Evolutionary conservation across 2,329 filamentous ascomycete species (phyloP).

Genomic region (Arachnomyces sp.): DNA sequence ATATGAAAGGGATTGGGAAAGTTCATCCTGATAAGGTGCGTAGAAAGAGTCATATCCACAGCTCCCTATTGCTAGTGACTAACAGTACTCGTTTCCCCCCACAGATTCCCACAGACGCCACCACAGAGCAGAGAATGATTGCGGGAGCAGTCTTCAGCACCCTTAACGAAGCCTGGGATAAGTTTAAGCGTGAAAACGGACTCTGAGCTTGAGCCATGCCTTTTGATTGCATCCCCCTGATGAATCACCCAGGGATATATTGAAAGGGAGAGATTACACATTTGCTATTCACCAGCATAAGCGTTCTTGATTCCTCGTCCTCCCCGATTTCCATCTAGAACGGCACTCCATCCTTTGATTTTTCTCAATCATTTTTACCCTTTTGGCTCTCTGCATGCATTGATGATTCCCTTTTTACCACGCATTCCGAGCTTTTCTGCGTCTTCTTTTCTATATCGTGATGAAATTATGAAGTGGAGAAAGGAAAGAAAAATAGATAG

Average conservation of each 20-base stretch:
- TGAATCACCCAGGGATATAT: too few relatives aligned
- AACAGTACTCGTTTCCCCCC: constrained; percentile 1
- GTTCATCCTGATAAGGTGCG: constrained; percentile 97
- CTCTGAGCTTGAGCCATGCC: constrained; percentile 28
- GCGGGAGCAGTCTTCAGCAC: constrained; percentile 57
- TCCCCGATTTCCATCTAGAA: constrained; percentile 2
- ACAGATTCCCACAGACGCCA: constrained; percentile 55
- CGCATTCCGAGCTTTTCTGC: too few relatives aligned
- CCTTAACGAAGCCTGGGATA: constrained; percentile 61
- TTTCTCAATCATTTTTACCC: neutral
- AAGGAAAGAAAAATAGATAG: too few relatives aligned
- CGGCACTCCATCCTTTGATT: neutral
- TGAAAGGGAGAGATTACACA: neutral
- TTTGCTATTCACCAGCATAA: constrained; percentile 4
- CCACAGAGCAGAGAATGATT: constrained; percentile 60
- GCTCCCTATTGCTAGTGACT: constrained; percentile 5
- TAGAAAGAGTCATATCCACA: constrained; percentile 8
- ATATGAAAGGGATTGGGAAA: constrained; percentile 99
- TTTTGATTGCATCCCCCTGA: neutral
- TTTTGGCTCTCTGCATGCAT: too few relatives aligned
- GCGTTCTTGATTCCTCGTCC: neutral
- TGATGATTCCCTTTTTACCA: too few relatives aligned
- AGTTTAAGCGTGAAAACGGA: constrained; percentile 56
- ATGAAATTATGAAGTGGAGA: too few relatives aligned
- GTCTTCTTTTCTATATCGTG: too few relatives aligned